Conservation (phyloP, 2,329 filamentous ascomycete genomes). For the Aspergillus sp. region DNA sequence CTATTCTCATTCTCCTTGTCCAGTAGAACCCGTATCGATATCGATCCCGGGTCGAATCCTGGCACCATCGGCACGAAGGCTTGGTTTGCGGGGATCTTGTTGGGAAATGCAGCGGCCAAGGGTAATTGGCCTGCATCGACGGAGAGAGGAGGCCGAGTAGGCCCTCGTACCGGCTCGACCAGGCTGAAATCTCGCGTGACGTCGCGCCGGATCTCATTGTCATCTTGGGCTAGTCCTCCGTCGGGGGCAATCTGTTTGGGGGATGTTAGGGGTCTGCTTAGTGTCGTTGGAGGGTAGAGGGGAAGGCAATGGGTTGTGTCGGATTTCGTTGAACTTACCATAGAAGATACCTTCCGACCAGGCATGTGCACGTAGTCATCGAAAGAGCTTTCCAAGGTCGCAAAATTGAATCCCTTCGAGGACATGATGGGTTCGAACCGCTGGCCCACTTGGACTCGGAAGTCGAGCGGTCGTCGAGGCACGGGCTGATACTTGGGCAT, state of each 20-base stretch:
- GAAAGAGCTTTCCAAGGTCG: slow-evolving; percentile 39
- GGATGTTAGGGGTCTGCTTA: not conserved
- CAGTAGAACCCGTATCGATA: slow-evolving; percentile 9
- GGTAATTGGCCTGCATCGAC: not conserved
- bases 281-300: no score
- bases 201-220: slow-evolving; percentile 12
- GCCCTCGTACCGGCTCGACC: slow-evolving; percentile 9
- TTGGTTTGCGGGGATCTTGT: not conserved
- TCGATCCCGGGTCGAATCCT: slow-evolving; percentile 6
- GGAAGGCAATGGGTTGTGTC: no score
- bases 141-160: slow-evolving; percentile 1
- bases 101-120: not conserved
- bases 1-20: not conserved
- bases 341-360: slow-evolving; percentile 39
- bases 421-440: slow-evolving; percentile 39
- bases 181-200: slow-evolving; percentile 7
- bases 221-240: slow-evolving; percentile 11
- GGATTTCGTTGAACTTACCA: slow-evolving; percentile 12
- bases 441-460: slow-evolving; percentile 45
- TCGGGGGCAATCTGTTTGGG: slow-evolving; percentile 17
- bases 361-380: slow-evolving; percentile 49
- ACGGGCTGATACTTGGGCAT: slow-evolving; percentile 40
- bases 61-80: not conserved
- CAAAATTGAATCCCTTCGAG: slow-evolving; percentile 47
- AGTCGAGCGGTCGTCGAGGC: slow-evolving; percentile 38